Conservation (phyloP, 805 yeast genomes). For the Saturnispora serradocipensis region DNA sequence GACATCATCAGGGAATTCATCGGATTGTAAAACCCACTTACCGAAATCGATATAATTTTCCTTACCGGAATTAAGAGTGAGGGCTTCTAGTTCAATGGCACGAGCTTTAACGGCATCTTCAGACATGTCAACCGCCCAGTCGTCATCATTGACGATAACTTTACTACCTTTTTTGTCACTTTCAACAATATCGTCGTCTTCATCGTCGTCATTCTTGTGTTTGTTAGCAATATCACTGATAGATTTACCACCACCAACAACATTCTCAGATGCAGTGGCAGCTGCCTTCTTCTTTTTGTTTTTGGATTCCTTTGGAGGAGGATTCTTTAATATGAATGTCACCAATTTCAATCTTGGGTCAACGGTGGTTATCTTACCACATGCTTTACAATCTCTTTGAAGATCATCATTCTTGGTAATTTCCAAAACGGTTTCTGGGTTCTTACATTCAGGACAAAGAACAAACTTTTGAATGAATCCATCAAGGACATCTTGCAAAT, state of each 20-base stretch:
- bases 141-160: slow-evolving; percentile 65
- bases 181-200: slow-evolving; percentile 26
- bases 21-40: slow-evolving; percentile 68
- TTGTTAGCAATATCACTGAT: slow-evolving; percentile 68
- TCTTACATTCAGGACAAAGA: slow-evolving; percentile 88
- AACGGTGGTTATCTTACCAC: slow-evolving; percentile 81
- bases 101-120: slow-evolving; percentile 93
- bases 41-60: slow-evolving; percentile 70
- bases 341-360: slow-evolving; percentile 82
- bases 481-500: slow-evolving; percentile 88
- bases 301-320: slow-evolving; percentile 55
- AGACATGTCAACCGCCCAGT: slow-evolving; percentile 96
- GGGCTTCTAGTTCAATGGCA: slow-evolving; percentile 71
- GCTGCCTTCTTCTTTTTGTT: slow-evolving; percentile 47
- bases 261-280: slow-evolving; percentile 73
- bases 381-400: slow-evolving; percentile 93
- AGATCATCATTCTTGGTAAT: slow-evolving; percentile 66
- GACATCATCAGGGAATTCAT: slow-evolving; percentile 52
- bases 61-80: slow-evolving; percentile 33
- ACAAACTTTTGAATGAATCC: slow-evolving; percentile 91
- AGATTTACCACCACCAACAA: slow-evolving; percentile 79
- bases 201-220: slow-evolving; percentile 19
- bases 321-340: slow-evolving; percentile 84
- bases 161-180: slow-evolving; percentile 25
- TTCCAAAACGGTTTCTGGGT: slow-evolving; percentile 92